Evolutionary conservation across 2,329 filamentous ascomycete species (phyloP).

Genomic region (Zymoseptoria ardabiliae): DNA sequence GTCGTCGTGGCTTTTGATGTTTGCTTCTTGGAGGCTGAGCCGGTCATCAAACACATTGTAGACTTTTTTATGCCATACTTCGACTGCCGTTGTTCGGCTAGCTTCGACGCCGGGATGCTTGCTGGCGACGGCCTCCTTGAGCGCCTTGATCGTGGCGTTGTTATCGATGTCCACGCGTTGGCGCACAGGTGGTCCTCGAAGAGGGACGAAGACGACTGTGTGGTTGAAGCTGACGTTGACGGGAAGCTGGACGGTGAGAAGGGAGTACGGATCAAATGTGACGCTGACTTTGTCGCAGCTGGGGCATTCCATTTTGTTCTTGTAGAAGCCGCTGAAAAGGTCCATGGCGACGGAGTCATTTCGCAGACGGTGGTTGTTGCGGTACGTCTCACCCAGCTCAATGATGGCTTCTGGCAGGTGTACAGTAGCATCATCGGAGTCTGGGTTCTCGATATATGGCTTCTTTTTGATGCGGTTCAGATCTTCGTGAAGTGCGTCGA

Average conservation of each 20-base stretch:
- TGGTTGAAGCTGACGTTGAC: constrained; percentile 76
- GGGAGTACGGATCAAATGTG: constrained; percentile 96
- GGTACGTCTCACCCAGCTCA: constrained; percentile 78
- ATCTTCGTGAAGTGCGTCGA: constrained; percentile 92
- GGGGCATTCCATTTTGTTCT: constrained; percentile 91
- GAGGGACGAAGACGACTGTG: constrained; percentile 67
- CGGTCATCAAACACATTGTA: constrained; percentile 78
- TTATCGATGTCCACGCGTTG: constrained; percentile 76
- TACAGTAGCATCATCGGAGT: constrained; percentile 95
- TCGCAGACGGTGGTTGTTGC: constrained; percentile 82
- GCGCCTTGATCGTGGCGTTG: constrained; percentile 57
- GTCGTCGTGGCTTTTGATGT: constrained; percentile 56
- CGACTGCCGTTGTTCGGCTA: constrained; percentile 66
- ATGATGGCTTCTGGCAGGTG: constrained; percentile 71
- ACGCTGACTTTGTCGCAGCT: constrained; percentile 92
- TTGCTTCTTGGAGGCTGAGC: constrained; percentile 60
- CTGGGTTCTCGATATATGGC: constrained; percentile 94
- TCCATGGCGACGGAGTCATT: constrained; percentile 95
- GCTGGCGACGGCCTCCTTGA: constrained; percentile 58
- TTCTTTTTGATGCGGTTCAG: constrained; percentile 90
- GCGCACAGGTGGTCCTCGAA: constrained; percentile 61
- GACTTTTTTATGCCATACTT: constrained; percentile 76
- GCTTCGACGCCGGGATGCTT: constrained; percentile 45
- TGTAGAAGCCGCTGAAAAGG: constrained; percentile 95
- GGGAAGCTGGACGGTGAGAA: constrained; percentile 82